phyloP scores from a whole-genome alignment of 805 yeast species.

The Metschnikowia chrysomelidarum region DNA sequence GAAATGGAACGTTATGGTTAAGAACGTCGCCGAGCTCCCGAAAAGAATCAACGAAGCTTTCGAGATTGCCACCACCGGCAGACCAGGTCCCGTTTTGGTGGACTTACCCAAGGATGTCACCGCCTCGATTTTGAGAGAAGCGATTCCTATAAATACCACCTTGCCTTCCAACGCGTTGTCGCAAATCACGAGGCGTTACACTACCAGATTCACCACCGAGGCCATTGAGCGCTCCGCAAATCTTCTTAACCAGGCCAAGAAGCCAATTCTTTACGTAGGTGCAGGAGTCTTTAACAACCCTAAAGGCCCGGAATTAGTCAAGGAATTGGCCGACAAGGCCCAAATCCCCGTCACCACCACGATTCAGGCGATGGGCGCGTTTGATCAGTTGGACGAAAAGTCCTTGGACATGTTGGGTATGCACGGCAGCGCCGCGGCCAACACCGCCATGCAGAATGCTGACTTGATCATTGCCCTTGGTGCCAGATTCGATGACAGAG shows the following conservation, averaged over 20 bases:
- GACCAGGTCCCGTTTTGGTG: slow-evolving; percentile 98
- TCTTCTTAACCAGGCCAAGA: slow-evolving; percentile 77
- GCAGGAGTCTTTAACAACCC: slow-evolving; percentile 80
- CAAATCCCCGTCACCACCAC: slow-evolving; percentile 96
- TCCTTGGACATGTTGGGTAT: slow-evolving; percentile 96
- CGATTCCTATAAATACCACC: slow-evolving; percentile 79
- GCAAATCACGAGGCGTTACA: slow-evolving; percentile 65
- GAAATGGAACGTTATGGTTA: slow-evolving; percentile 99
- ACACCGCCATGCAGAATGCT: slow-evolving; percentile 89
- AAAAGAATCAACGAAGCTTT: slow-evolving; percentile 96
- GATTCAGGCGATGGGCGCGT: slow-evolving; percentile 90
- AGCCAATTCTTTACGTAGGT: slow-evolving; percentile 89
- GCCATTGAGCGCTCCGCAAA: slow-evolving; percentile 76
- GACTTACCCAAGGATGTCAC: slow-evolving; percentile 98
- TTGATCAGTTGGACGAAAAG: slow-evolving; percentile 87
- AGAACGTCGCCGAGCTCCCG: slow-evolving; percentile 90
- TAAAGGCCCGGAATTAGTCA: slow-evolving; percentile 75
- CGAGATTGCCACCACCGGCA: slow-evolving; percentile 91
- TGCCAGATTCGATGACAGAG: slow-evolving; percentile 98
- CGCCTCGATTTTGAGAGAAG: slow-evolving; percentile 79
- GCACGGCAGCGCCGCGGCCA: slow-evolving; percentile 97
- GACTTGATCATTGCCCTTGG: slow-evolving; percentile 93
- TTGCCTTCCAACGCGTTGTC: slow-evolving; percentile 72
- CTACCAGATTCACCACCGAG: slow-evolving; percentile 70
- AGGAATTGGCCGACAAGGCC: slow-evolving; percentile 86